Base-by-base conservation (phyloP, 73 alveolate species). In the Paramecium octaurelia region DNA sequence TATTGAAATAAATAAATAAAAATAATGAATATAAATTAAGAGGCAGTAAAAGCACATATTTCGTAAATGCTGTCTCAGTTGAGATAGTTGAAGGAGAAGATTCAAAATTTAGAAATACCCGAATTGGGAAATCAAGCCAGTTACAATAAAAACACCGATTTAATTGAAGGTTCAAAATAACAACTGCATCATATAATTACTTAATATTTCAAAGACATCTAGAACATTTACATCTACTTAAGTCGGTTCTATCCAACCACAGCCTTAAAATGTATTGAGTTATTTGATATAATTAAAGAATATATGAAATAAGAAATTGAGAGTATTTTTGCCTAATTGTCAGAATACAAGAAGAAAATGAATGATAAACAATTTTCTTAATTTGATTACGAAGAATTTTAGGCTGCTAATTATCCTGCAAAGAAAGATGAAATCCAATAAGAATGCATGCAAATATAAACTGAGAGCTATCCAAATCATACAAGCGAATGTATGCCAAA, bases 381-480 rank as follows among this genome's bases (percentile, higher is more conserved):
- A 23, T 43, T 44, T 1, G 91, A 80, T 80, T 80, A 80, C n/a
- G 91, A 80, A 43, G 57, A 80, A 6, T 80, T 80, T 80, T 42
- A 80, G 10, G 43, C 43, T 14, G 91, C 70, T 21, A 80, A 80
- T 24, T 80, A 44, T 46, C 75, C 75, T 40, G 43, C 9, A 16
- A 80, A 48, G 44, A 20, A 48, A 27, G 36, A 80, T 38, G 76
- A 80, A n/a, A 31, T 80, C 7, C 21, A 80, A 80, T 40, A 44
- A 43, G 75, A 48, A 20, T 40, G 64, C n/a, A 46, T 23, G 50
- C 18, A 21, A 43, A 21, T 80, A 10, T 20, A 80, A 43, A 23
- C 20, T 80, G 76, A 34, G 21, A 31, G 29, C 4, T 80, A 18
- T 80, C 73, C 46, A 0, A 59, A 80, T 44, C 91, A 80, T 80